These are phyloP conservation scores for Lenzites betulinus DNA, from an alignment of 768 basidiomycete species.

Conservation along the genomic window DNA sequence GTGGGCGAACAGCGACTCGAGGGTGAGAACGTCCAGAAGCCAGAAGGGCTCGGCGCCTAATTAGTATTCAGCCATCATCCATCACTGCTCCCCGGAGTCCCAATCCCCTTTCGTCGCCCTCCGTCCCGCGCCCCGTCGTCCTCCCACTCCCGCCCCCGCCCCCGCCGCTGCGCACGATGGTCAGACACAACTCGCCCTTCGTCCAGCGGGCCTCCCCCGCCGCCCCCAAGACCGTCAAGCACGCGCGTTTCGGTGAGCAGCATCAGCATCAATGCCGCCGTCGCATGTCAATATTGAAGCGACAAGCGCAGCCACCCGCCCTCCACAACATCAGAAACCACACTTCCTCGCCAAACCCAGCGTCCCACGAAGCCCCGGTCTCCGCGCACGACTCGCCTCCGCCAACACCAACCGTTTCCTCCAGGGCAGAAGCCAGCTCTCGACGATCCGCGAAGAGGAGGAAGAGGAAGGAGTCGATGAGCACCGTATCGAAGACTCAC, in stretches of 20 bases:
- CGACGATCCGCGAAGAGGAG: slow-evolving; percentile 23
- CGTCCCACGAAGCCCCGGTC: slow-evolving; percentile 12
- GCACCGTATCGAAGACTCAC: slow-evolving; percentile 6
- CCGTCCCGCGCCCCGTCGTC: too few species aligned
- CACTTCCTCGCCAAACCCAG: slow-evolving; percentile 16
- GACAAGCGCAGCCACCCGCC: slow-evolving; percentile 15
- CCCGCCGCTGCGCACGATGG: slow-evolving; percentile 15
- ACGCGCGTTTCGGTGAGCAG: slow-evolving; percentile 11
- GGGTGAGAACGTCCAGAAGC: neutral
- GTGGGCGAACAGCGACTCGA: neutral
- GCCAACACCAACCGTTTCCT: slow-evolving; percentile 23
- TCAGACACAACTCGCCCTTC: slow-evolving; percentile 19
- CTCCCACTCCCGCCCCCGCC: neutral
- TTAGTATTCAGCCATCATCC: neutral
- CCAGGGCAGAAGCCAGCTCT: slow-evolving; percentile 10
- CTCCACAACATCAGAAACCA: slow-evolving; percentile 16
- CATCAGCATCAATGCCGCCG: neutral
- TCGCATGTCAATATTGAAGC: slow-evolving; percentile 8
- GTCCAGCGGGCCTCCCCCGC: slow-evolving; percentile 21
- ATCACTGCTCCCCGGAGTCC: slow-evolving; percentile 4
- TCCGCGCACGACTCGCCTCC: slow-evolving; percentile 16
- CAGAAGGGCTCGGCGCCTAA: neutral
- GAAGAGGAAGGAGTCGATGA: slow-evolving; percentile 16
- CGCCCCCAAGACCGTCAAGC: slow-evolving; percentile 12
- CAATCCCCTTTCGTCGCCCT: neutral